Conservation (phyloP, 139 green algal species). For the Bryopsis sp. region DNA sequence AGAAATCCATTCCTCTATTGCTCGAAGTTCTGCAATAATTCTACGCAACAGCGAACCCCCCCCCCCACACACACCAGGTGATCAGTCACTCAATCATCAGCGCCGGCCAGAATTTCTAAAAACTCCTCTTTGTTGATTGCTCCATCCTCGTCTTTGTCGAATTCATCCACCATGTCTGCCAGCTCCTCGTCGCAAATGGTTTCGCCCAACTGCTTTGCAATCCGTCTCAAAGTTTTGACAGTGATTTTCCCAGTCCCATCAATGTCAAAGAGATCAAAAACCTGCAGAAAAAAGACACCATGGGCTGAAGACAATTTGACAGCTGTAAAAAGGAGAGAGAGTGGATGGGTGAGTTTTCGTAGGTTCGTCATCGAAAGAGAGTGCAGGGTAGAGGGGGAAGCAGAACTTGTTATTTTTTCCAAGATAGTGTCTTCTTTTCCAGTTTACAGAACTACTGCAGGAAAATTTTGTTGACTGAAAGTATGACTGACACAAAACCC, state of each 20-base stretch:
- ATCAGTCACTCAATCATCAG: slow-evolving; percentile 12
- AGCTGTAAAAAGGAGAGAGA: too few species aligned
- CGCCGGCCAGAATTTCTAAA: slow-evolving; percentile 19
- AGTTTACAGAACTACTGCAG: too few species aligned
- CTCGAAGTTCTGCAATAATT: not conserved
- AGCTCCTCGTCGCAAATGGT: slow-evolving; percentile 29
- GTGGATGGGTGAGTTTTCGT: too few species aligned
- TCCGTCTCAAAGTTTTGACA: slow-evolving; percentile 18
- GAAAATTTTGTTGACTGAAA: too few species aligned
- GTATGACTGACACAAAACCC: too few species aligned
- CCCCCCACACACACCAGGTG: not conserved
- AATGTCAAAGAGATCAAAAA: slow-evolving; percentile 32
- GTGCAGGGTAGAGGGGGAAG: too few species aligned
- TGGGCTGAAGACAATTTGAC: too few species aligned
- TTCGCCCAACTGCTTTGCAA: slow-evolving; percentile 27
- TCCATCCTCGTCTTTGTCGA: slow-evolving; percentile 25
- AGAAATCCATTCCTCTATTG: not conserved
- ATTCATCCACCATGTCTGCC: slow-evolving; percentile 31
- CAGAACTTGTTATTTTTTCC: too few species aligned
- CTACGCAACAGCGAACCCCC: not conserved
- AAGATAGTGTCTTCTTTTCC: too few species aligned
- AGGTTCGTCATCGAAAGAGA: too few species aligned
- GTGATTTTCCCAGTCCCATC: slow-evolving; percentile 25
- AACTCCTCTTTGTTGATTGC: slow-evolving; percentile 25
- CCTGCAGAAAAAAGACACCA: too few species aligned